A percentile compares a stretch with the other conserved stretches of the same genome.
Evolutionary conservation across 257 asterid species (phyloP).

Genomic region (Forsythia suspensa): DNA sequence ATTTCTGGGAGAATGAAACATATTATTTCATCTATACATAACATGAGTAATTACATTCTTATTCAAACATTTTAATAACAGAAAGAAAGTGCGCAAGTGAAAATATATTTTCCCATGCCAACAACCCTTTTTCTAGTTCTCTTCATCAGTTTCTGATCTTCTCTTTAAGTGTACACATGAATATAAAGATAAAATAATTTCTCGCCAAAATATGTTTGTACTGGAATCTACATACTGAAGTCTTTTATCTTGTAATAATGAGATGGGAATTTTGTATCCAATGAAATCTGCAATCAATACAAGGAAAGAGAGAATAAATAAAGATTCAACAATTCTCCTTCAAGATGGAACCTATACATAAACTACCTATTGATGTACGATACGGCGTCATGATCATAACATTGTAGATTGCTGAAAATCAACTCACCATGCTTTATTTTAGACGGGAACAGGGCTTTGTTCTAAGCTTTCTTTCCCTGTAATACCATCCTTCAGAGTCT

Average conservation of each 20-base stretch:
- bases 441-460: conserved; percentile 61
- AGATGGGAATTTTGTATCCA: neutral
- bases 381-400: neutral
- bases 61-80: neutral
- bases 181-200: too few relatives aligned
- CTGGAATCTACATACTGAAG: neutral
- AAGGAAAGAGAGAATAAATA: neutral
- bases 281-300: neutral
- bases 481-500: conserved; percentile 73
- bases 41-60: neutral
- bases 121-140: neutral
- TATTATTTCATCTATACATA: neutral
- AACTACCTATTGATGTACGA: neutral
- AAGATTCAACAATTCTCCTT: neutral
- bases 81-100: neutral
- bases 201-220: too few relatives aligned
- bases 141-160: neutral
- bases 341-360: neutral
- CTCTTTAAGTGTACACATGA: neutral
- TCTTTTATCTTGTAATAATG: neutral
- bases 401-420: neutral
- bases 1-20: too few relatives aligned
- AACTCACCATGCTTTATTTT: conserved; percentile 30
- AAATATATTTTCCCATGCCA: neutral
- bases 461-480: conserved; percentile 94